Evolutionary conservation across 2,329 filamentous ascomycete species (phyloP).

Genomic region (Aspergillus sp.): DNA sequence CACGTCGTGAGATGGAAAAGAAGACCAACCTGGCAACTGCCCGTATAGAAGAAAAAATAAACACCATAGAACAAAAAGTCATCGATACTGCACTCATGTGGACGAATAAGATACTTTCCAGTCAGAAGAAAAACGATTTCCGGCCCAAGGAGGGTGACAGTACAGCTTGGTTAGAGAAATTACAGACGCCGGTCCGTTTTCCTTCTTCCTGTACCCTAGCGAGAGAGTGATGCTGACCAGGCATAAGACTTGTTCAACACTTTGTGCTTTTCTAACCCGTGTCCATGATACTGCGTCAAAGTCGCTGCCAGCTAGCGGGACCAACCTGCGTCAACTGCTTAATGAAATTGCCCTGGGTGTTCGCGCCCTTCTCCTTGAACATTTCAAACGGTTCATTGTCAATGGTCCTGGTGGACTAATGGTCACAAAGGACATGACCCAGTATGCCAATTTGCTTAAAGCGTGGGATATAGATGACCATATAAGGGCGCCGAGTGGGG

Average conservation of each 20-base stretch:
- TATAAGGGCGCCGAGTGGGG: conserved; percentile 47
- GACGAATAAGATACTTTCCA: conserved; percentile 68
- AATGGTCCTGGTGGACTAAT: conserved; percentile 91
- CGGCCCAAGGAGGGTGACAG: conserved; percentile 75
- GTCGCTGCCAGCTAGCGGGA: conserved; percentile 63
- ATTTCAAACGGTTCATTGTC: conserved; percentile 92
- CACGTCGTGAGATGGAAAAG: conserved; percentile 85
- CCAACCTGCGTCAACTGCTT: conserved; percentile 78
- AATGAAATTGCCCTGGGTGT: conserved; percentile 81
- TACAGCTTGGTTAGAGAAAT: conserved; percentile 61
- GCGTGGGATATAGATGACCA: conserved; percentile 75
- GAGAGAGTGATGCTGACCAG: conserved; percentile 9
- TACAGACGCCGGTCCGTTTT: conserved; percentile 68
- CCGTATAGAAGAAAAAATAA: conserved; percentile 81
- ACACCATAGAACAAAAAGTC: conserved; percentile 66
- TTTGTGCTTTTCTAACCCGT: conserved; percentile 75
- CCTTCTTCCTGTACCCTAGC: background rate
- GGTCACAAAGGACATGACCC: conserved; percentile 93
- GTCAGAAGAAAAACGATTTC: conserved; percentile 87
- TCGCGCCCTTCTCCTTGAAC: conserved; percentile 77
- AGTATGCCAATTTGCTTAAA: conserved; percentile 82
- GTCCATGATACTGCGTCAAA: conserved; percentile 63
- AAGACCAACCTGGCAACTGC: conserved; percentile 71
- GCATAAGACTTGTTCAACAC: conserved; percentile 68
- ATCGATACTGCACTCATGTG: conserved; percentile 74